Evolutionary conservation across 495 filamentous ascomycete species (phyloP), one percentile per base, ranked within the genome.

Genomic region (Viridothelium virens): DNA sequence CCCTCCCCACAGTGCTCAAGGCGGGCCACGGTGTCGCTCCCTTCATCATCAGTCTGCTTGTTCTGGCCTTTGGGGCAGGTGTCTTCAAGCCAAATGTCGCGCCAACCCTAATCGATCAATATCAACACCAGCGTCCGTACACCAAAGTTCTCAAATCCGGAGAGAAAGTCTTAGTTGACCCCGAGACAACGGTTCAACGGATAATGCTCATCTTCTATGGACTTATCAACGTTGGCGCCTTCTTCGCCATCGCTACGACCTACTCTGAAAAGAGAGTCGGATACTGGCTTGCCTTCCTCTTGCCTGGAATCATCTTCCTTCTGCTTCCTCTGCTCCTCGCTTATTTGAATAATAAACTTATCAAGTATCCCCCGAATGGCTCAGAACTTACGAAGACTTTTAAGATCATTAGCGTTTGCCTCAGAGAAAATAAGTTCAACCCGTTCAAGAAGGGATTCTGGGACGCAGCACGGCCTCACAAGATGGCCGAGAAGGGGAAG

Each of bases 201-300:
- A 87, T 92, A 65, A 88, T 88, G 79, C 85, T 87, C 81, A 69
- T 76, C 44, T 78, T 77, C 75, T 92, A 91, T 72, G 76, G 83
- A 50, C 85, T 86, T 69, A 89, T 92, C 80, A 92, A 96, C 78
- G 69, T 95, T 66, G 90, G 90, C 14, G 84, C 82, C 62, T 85
- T 85, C 70, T 65, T 72, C 87, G 87, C 82, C 68, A 80, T 86
- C 65, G 84, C 84, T 3, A 89, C 86, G 10, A 83, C 85, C 1
- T 86, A 86, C 70, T 82, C 88, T 76, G 89, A 91, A 75, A 73
- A 80, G 66, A 80, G 86, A 69, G 79, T 87, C 37, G 88, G 84
- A 59, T 91, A 87, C 82, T 92, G 86, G 87, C 81, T 81, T 7
- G 86, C 85, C n/a, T 91, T 87, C 75, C 77, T 92, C 53, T 84